Evolutionary conservation across 2,329 filamentous ascomycete species (phyloP).

Genomic region (Myriosclerotinia scirpicola): DNA sequence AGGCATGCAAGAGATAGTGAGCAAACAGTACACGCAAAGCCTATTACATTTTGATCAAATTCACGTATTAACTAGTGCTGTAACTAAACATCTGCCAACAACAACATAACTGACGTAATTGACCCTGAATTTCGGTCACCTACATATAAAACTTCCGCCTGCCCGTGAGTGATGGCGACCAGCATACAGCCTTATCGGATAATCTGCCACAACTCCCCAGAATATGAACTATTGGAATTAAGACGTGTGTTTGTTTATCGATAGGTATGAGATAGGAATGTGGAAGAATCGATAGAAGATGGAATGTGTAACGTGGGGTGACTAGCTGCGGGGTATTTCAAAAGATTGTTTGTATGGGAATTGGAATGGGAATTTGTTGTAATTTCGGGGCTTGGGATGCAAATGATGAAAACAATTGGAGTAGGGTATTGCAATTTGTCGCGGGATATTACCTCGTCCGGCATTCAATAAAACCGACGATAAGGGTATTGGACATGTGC

Average conservation of each 20-base stretch:
- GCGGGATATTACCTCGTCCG: not conserved
- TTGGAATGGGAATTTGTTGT: not conserved
- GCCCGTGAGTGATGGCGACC: not conserved
- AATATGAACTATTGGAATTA: not conserved
- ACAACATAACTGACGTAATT: not conserved
- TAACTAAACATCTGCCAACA: not conserved
- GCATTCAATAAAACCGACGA: not conserved
- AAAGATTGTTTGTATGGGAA: not conserved
- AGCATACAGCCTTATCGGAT: not conserved
- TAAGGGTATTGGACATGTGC: not conserved
- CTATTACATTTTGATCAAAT: too few species aligned
- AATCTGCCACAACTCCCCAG: not conserved
- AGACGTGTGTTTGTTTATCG: not conserved
- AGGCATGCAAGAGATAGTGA: not conserved
- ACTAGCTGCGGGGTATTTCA: not conserved
- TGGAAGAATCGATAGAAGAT: not conserved
- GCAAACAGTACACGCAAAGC: too few species aligned
- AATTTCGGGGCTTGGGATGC: not conserved
- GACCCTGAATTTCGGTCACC: not conserved
- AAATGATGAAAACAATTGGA: not conserved
- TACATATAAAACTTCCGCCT: not conserved
- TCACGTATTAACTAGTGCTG: too few species aligned
- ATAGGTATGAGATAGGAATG: not conserved
- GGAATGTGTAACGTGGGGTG: not conserved
- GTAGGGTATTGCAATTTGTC: not conserved